Evolutionary conservation across 306 rosid species (phyloP), one percentile per base, ranked within the genome.

Genomic region (Castanospermum australe): DNA sequence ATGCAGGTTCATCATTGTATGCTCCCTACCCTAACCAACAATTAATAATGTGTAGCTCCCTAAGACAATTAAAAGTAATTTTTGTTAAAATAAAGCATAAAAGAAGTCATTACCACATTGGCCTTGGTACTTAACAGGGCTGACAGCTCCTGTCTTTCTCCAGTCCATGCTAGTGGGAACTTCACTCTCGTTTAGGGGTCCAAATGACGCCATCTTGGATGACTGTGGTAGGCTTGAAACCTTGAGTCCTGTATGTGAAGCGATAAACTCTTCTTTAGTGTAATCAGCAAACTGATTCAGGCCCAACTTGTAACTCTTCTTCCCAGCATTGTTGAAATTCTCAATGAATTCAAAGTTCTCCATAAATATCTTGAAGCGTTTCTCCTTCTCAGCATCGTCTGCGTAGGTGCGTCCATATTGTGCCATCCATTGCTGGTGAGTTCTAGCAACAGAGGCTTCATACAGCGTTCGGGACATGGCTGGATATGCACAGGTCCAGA

Each of bases 191-290:
- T 20, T 24, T 0, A 74, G 48, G 9, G 36, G 0, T 20, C 9
- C 22, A 38, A 2, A 24, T 65, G 75, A 20, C 2, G 2, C 10
- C 61, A 1, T 32, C 25, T 39, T 20, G 9, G 68, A 6, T 22
- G 67, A 32, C 7, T 25, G 2, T 28, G 51, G 28, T 12, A 0
- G 15, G 3, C 15, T 17, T 9, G 75, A 4, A 17, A 33, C 4
- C 21, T 12, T 84, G 74, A 56, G 65, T 9, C 92, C 84, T 4
- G 59, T 82, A 8, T 76, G 42, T n/a, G 78, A 69, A 67, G 83
- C 77, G 4, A 51, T 3, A 17, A 88, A 87, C 72, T 88, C 95
- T 79, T 88, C 76, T 6, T 30, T 57, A 0, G 85, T 87, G 25
- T 57, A 51, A 73, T 86, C 86, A 32, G 90, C 74, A 71, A 47